phyloP scores from a whole-genome alignment of 148 eudicot species.

The Beta vulgaris region DNA sequence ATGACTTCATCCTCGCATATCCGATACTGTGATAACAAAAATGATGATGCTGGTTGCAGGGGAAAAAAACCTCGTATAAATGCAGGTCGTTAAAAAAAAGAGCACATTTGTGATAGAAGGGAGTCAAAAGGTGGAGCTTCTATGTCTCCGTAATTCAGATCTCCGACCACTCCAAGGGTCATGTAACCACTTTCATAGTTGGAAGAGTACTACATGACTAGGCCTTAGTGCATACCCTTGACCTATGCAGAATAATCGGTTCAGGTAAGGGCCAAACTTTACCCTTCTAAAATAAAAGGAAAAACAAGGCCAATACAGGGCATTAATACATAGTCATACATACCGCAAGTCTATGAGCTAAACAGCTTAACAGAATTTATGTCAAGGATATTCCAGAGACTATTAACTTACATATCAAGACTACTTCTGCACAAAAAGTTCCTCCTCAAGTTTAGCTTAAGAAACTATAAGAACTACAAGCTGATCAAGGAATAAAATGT shows the following conservation, averaged over 20 bases:
- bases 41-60: not conserved
- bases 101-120: not conserved
- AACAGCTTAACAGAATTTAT: not conserved
- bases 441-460: not conserved
- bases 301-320: not conserved
- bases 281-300: not conserved
- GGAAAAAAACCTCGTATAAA: not conserved
- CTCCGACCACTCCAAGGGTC: not conserved
- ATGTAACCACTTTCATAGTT: not conserved
- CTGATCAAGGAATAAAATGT: not conserved
- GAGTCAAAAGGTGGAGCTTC: not conserved
- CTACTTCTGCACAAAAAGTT: not conserved
- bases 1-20: not conserved
- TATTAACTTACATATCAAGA: not conserved
- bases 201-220: not conserved
- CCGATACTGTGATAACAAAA: not conserved
- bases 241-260: not conserved
- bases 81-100: not conserved
- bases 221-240: not conserved
- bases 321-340: not conserved
- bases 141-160: not conserved
- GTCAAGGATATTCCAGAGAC: not conserved
- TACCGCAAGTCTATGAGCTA: too few species aligned
- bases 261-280: not conserved
- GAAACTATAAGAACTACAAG: not conserved